Evolutionary conservation across 805 yeast genomes (phyloP).

Genomic region (Saturnispora sekii): DNA sequence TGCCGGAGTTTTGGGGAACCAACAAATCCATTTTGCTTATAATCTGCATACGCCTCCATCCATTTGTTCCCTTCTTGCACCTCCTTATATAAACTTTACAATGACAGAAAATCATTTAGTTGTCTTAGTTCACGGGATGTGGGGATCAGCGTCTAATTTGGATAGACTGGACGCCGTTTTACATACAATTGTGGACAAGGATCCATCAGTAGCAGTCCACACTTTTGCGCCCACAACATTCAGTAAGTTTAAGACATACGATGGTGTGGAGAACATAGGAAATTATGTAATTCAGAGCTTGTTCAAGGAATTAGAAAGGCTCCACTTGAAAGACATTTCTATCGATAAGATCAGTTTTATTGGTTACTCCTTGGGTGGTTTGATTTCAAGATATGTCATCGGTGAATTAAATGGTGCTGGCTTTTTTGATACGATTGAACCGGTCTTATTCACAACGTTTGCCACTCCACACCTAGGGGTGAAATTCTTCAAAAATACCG

Average conservation of each 20-base stretch:
- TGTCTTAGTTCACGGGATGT: slow-evolving; percentile 69
- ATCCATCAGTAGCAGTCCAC: slow-evolving; percentile 20
- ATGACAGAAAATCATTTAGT: slow-evolving; percentile 41
- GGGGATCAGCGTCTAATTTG: slow-evolving; percentile 61
- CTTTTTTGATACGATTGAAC: slow-evolving; percentile 49
- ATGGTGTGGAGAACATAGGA: slow-evolving; percentile 71
- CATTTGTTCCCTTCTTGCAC: neutral
- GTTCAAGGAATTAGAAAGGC: slow-evolving; percentile 30
- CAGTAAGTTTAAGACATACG: slow-evolving; percentile 68
- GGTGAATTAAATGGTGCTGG: slow-evolving; percentile 38
- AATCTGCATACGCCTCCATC: too few relatives aligned
- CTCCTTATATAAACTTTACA: neutral
- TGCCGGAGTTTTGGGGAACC: neutral
- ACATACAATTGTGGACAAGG: slow-evolving; percentile 25
- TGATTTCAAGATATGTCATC: slow-evolving; percentile 69
- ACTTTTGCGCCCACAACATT: slow-evolving; percentile 49
- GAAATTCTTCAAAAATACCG: slow-evolving; percentile 33
- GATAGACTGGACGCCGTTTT: slow-evolving; percentile 36
- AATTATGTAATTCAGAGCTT: slow-evolving; percentile 64
- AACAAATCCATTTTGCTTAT: too few relatives aligned
- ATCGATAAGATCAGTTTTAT: slow-evolving; percentile 57
- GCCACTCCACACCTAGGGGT: slow-evolving; percentile 73
- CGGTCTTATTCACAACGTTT: slow-evolving; percentile 56
- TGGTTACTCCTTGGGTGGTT: slow-evolving; percentile 88
- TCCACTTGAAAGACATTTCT: slow-evolving; percentile 19